Evolutionary conservation across 805 yeast species (phyloP).

Genomic region (Lipomyces sp.): DNA sequence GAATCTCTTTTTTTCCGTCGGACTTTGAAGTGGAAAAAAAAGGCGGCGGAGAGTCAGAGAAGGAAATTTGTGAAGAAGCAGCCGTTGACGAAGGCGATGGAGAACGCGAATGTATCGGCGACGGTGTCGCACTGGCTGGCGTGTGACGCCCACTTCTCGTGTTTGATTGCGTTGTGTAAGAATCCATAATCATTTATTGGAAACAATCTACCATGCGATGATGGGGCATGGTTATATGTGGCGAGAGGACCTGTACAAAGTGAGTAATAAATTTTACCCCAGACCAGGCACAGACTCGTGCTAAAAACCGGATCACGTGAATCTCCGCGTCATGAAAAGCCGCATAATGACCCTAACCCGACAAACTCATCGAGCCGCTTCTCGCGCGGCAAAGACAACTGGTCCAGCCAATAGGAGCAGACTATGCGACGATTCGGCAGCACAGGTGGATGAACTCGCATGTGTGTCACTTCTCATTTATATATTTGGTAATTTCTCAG

Average conservation of each 20-base stretch:
- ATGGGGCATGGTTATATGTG: too few relatives aligned
- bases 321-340: background rate
- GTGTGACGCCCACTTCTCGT: background rate
- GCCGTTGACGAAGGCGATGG: constrained; percentile 8
- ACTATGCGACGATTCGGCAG: background rate
- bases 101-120: constrained; percentile 1
- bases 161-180: background rate
- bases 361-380: background rate
- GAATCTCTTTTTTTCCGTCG: background rate
- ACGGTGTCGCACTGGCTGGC: background rate
- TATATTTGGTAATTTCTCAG: background rate
- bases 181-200: background rate
- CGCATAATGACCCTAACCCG: background rate
- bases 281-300: background rate
- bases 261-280: background rate
- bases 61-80: background rate
- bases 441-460: background rate
- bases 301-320: background rate
- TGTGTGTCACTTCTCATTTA: background rate
- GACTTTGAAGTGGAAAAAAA: background rate
- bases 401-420: background rate
- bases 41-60: background rate
- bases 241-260: background rate
- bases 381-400: background rate
- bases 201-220: background rate